phyloP scores from a whole-genome alignment of 768 basidiomycete genomes.

The Sistotremastrum suecicum region DNA sequence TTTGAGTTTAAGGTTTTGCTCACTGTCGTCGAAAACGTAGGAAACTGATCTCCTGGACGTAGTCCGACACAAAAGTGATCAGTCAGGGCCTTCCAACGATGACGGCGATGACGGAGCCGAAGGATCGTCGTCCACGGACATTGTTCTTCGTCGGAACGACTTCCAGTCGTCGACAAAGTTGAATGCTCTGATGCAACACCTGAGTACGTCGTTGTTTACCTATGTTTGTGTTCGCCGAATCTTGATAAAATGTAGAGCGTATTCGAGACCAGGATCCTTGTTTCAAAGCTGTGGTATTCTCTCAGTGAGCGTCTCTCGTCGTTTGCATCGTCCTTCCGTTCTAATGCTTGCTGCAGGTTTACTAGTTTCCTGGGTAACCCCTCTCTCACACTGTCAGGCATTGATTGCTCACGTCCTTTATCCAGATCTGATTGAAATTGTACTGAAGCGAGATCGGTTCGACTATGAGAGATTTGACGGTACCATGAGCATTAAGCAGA shows the following conservation, averaged over 20 bases:
- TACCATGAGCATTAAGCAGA: conserved; percentile 76
- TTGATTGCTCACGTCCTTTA: too few species aligned
- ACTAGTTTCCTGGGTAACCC: conserved; percentile 49
- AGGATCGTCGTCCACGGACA: conserved; percentile 24
- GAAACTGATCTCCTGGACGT: conserved; percentile 53
- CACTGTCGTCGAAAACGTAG: conserved; percentile 16
- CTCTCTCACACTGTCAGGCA: too few species aligned
- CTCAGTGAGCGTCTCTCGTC: conserved; percentile 26
- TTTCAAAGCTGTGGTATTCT: conserved; percentile 80
- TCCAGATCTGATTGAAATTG: conserved; percentile 54
- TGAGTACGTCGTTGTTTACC: conserved; percentile 31
- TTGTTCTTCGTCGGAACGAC: conserved; percentile 63
- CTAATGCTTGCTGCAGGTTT: conserved; percentile 21
- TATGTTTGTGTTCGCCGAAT: not conserved
- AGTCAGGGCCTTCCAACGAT: conserved; percentile 3
- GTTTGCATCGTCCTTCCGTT: too few species aligned
- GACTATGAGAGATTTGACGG: conserved; percentile 80
- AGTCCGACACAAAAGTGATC: conserved; percentile 20
- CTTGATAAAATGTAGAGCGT: conserved; percentile 27
- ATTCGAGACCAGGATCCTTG: conserved; percentile 56
- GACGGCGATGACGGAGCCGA: conserved; percentile 10
- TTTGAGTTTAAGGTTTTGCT: not conserved
- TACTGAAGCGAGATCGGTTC: conserved; percentile 53
- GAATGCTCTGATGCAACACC: conserved; percentile 60
- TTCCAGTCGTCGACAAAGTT: conserved; percentile 88